phyloP scores from a whole-genome alignment of 2,329 filamentous ascomycete genomes.

The Penicillium sp. region DNA sequence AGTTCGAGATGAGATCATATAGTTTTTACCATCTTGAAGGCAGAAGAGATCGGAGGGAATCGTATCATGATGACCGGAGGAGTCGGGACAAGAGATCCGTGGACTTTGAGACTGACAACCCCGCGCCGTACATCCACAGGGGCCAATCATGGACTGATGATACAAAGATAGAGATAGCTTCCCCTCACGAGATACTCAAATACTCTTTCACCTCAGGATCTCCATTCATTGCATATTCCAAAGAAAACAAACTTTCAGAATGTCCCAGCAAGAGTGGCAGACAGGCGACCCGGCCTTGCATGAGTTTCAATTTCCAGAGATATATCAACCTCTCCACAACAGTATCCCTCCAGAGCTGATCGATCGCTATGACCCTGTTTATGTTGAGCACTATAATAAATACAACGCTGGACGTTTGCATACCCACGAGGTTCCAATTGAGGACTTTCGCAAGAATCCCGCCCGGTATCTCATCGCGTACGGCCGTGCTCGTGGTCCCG shows the following conservation, averaged over 20 bases:
- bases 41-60: neutral
- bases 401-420: constrained; percentile 44
- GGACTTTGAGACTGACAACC: neutral
- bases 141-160: neutral
- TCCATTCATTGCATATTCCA: neutral
- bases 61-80: neutral
- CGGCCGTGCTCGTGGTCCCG: constrained; percentile 38
- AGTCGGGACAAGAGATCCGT: neutral
- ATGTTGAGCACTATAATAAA: constrained; percentile 44
- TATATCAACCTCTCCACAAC: constrained; percentile 42
- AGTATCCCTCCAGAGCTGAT: constrained; percentile 41
- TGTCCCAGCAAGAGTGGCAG: constrained; percentile 7
- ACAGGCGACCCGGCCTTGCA: constrained; percentile 25
- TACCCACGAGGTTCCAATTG: constrained; percentile 45
- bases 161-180: neutral
- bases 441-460: constrained; percentile 41
- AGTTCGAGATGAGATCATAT: neutral
- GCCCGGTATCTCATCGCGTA: constrained; percentile 40
- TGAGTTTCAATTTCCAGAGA: constrained; percentile 21
- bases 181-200: neutral
- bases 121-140: neutral
- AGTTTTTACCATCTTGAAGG: neutral
- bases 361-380: constrained; percentile 42
- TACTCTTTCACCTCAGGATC: neutral
- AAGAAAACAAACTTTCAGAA: neutral